Conservation (phyloP, 1,139 yeast species). For the Geotrichum carabidarum region DNA sequence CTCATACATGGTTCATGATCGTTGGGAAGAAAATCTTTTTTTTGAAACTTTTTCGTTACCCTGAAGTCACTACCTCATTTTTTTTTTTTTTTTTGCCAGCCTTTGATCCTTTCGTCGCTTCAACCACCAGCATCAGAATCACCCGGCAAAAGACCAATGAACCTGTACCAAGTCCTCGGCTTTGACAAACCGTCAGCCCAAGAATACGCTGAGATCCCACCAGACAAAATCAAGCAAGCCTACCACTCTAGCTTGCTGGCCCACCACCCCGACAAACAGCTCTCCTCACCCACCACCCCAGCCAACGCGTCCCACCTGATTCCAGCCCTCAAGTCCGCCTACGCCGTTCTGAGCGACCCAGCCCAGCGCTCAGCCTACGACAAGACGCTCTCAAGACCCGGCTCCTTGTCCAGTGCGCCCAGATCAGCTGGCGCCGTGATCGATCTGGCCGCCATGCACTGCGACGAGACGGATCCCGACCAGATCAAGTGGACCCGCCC, state of each 20-base stretch:
- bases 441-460: slow-evolving; percentile 51
- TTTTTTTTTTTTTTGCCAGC: not conserved
- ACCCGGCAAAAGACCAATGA: slow-evolving; percentile 1
- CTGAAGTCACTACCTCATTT: too few relatives aligned
- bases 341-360: slow-evolving; percentile 46
- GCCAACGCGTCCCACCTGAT: slow-evolving; percentile 3
- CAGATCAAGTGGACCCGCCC: slow-evolving; percentile 44
- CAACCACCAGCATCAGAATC: not conserved
- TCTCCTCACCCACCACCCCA: slow-evolving; percentile 33
- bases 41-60: not conserved
- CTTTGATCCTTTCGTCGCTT: not conserved
- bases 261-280: slow-evolving; percentile 72
- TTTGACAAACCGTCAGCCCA: slow-evolving; percentile 28
- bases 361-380: slow-evolving; percentile 48
- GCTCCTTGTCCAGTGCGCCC: slow-evolving; percentile 44
- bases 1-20: too few relatives aligned
- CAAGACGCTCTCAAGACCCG: slow-evolving; percentile 40
- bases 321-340: slow-evolving; percentile 53
- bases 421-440: slow-evolving; percentile 52
- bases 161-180: slow-evolving; percentile 52
- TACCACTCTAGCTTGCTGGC: slow-evolving; percentile 55
- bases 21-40: too few relatives aligned
- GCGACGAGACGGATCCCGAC: slow-evolving; percentile 32
- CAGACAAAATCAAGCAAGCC: slow-evolving; percentile 51
- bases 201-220: slow-evolving; percentile 35